Evolutionary conservation across 2,329 filamentous ascomycete species (phyloP).

Genomic region (Rhynchosporium agropyri): DNA sequence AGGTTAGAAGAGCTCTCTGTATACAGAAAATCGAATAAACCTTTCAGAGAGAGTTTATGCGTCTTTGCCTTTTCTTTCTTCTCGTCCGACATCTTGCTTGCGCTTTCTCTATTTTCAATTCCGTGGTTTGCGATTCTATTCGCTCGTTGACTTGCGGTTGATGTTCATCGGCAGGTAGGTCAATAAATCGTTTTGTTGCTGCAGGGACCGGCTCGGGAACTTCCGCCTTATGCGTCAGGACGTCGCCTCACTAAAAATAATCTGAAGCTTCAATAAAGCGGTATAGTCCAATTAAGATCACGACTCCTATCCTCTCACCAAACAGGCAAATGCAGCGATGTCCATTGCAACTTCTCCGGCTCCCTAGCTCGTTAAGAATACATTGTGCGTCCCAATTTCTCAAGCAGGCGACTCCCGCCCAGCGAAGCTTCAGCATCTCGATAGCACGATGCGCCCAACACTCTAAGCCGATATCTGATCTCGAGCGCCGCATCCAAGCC

Average conservation of each 20-base stretch:
- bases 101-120: constrained; percentile 12
- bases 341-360: constrained; percentile 41
- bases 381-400: constrained; percentile 40
- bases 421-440: constrained; percentile 37
- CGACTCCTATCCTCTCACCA: constrained; percentile 20
- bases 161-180: neutral
- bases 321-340: constrained; percentile 43
- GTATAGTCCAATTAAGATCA: neutral
- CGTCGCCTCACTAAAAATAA: constrained; percentile 22
- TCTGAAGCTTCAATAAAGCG: constrained; percentile 17
- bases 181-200: constrained; percentile 19
- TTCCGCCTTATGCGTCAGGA: constrained; percentile 19
- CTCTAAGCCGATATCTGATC: constrained; percentile 44
- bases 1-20: constrained; percentile 39
- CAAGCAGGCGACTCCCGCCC: constrained; percentile 20
- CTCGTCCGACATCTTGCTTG: constrained; percentile 38
- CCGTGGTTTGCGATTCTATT: neutral
- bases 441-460: constrained; percentile 37
- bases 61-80: constrained; percentile 79
- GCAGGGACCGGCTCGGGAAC: constrained; percentile 21
- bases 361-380: constrained; percentile 40
- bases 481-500: constrained; percentile 65
- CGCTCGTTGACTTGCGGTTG: neutral
- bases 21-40: constrained; percentile 50
- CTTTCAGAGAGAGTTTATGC: constrained; percentile 91